phyloP scores from a whole-genome alignment of 257 asterid genomes.

The Nicotiana sylvestris region DNA sequence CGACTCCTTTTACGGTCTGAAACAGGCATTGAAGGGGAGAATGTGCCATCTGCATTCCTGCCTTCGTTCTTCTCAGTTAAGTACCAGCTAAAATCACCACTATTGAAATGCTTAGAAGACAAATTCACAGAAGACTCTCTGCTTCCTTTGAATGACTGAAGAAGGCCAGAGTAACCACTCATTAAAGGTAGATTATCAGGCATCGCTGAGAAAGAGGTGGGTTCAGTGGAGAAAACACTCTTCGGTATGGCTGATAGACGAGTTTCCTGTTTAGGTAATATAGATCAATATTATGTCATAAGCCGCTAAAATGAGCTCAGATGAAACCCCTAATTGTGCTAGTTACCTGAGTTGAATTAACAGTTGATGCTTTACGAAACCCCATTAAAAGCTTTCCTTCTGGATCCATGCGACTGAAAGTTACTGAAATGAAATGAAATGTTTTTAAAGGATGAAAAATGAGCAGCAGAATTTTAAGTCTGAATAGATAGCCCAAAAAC shows the following conservation, averaged over 20 bases:
- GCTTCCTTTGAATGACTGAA: constrained; percentile 66
- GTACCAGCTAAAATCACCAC: constrained; percentile 39
- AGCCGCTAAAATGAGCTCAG: not conserved
- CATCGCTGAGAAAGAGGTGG: constrained; percentile 48
- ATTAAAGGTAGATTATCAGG: constrained; percentile 52
- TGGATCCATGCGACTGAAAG: constrained; percentile 98
- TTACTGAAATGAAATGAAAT: constrained; percentile 59
- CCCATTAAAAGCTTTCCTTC: constrained; percentile 96
- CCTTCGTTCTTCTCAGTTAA: constrained; percentile 32
- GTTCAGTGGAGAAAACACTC: constrained; percentile 50
- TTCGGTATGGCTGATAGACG: constrained; percentile 40
- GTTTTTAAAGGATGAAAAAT: constrained; percentile 19
- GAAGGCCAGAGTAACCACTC: constrained; percentile 62
- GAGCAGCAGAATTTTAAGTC: not conserved
- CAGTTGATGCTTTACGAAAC: constrained; percentile 76
- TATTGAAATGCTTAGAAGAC: constrained; percentile 42
- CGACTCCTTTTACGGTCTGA: constrained; percentile 77
- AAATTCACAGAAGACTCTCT: constrained; percentile 37
- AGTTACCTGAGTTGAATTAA: constrained; percentile 47
- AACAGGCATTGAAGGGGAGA: constrained; percentile 36
- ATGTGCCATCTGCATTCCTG: constrained; percentile 41
- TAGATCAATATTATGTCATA: not conserved
- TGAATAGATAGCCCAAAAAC: not conserved
- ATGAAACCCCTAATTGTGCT: not conserved
- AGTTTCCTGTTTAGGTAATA: constrained; percentile 18